A percentile compares a stretch with the other conserved stretches of the same genome.
phyloP scores from a whole-genome alignment of 371 early-diverging fungal species.

The Dentiscutata heterogama region DNA sequence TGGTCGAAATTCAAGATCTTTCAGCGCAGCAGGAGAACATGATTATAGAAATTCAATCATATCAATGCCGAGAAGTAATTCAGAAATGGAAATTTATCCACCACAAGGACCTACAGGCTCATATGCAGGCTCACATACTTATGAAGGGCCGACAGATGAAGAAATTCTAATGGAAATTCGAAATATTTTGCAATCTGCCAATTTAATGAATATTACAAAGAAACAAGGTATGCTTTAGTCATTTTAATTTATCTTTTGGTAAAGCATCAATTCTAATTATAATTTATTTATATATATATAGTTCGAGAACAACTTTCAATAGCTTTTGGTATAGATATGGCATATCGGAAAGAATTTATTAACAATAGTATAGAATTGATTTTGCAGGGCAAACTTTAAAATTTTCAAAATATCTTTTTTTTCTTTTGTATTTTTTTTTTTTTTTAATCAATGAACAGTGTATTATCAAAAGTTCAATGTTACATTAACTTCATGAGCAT shows the following conservation, averaged over 20 bases:
- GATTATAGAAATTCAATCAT: constrained; percentile 9
- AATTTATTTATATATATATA: constrained; percentile 49
- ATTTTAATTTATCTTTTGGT: neutral
- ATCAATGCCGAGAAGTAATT: neutral
- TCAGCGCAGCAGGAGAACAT: neutral
- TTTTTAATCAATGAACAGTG: too few relatives aligned
- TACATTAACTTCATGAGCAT: too few relatives aligned
- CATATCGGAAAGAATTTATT: constrained; percentile 86
- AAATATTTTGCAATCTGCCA: constrained; percentile 81
- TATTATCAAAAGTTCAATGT: too few relatives aligned
- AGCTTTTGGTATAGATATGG: constrained; percentile 88
- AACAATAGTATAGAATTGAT: constrained; percentile 85
- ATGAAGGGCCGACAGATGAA: constrained; percentile 83
- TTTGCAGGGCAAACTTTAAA: constrained; percentile 61
- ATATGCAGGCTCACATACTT: constrained; percentile 53
- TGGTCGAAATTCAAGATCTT: neutral
- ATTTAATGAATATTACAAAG: constrained; percentile 85
- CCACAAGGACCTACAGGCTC: constrained; percentile 54
- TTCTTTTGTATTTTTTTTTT: too few relatives aligned
- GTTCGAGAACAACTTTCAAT: constrained; percentile 84
- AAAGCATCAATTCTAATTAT: too few relatives aligned
- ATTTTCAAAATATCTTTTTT: neutral
- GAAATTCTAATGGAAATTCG: constrained; percentile 85
- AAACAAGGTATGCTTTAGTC: constrained; percentile 68
- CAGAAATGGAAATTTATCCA: constrained; percentile 35